Percentiles rank a stretch among this genome's conserved stretches.
Evolutionary conservation across 805 yeast species (phyloP).

Genomic region (Diddensiella santjacobensis): DNA sequence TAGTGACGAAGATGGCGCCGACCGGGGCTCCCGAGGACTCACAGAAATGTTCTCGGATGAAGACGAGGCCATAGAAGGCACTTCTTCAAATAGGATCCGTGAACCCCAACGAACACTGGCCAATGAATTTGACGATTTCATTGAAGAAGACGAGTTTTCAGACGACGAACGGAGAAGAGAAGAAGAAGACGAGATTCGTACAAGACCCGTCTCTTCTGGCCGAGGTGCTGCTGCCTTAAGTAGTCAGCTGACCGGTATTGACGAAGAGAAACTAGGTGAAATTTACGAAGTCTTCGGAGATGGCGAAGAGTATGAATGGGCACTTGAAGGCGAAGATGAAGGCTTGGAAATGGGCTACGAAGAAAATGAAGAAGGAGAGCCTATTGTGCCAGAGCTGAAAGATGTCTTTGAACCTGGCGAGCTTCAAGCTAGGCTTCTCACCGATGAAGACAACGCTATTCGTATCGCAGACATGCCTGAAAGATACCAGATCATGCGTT

Average conservation of each 20-base stretch:
- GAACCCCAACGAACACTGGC: slow-evolving; percentile 42
- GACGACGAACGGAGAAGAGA: slow-evolving; percentile 71
- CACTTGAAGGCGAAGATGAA: slow-evolving; percentile 84
- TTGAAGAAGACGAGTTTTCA: slow-evolving; percentile 93
- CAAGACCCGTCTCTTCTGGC: slow-evolving; percentile 16
- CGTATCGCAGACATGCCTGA: slow-evolving; percentile 89
- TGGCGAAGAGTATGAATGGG: slow-evolving; percentile 98
- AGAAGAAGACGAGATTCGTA: slow-evolving; percentile 47
- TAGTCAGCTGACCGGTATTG: slow-evolving; percentile 47
- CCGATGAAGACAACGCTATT: slow-evolving; percentile 86
- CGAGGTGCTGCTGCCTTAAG: slow-evolving; percentile 24
- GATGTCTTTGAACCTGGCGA: slow-evolving; percentile 96
- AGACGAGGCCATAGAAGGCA: slow-evolving; percentile 28
- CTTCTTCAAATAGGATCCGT: slow-evolving; percentile 18
- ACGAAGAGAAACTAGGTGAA: slow-evolving; percentile 88
- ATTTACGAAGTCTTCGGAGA: slow-evolving; percentile 94
- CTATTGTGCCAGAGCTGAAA: slow-evolving; percentile 54
- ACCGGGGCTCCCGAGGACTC: slow-evolving; percentile 41
- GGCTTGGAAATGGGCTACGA: slow-evolving; percentile 37
- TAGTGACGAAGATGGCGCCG: slow-evolving; percentile 28
- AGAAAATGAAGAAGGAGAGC: slow-evolving; percentile 37
- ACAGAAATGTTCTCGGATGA: slow-evolving; percentile 68
- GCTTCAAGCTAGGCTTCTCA: slow-evolving; percentile 82
- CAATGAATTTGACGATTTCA: slow-evolving; percentile 90
- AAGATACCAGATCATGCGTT: slow-evolving; percentile 76